These are phyloP conservation scores for Colletotrichum liaoningense DNA, from an alignment of 2,329 filamentous ascomycete species.

Conservation along the genomic window DNA sequence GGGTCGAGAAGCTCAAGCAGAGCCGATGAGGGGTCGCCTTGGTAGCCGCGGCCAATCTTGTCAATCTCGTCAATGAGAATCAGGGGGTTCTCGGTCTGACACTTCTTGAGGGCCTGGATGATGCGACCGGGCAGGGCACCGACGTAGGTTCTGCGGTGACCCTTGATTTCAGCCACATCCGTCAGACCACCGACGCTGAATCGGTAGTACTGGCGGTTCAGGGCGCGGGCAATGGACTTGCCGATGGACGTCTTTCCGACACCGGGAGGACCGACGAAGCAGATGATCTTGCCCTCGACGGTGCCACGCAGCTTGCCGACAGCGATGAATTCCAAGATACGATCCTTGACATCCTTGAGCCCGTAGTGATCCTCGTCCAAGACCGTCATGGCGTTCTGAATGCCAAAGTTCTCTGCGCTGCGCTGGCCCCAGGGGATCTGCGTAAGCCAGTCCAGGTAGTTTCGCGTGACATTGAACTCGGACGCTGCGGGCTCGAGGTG, in stretches of 20 bases:
- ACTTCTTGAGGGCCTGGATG: conserved; percentile 98
- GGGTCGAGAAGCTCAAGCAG: conserved; percentile 94
- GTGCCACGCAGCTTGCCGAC: conserved; percentile 97
- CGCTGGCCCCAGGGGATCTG: conserved; percentile 98
- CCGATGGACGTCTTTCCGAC: conserved; percentile 99
- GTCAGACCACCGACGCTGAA: conserved; percentile 98
- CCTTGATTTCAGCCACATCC: conserved; percentile 99
- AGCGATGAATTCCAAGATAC: conserved; percentile 97
- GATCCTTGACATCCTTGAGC: conserved; percentile 97
- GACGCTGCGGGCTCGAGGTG: conserved; percentile 96
- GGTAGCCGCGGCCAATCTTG: conserved; percentile 96
- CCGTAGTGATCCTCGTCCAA: conserved; percentile 97
- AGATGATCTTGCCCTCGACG: conserved; percentile 97
- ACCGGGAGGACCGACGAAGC: conserved; percentile 96
- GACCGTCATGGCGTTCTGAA: conserved; percentile 89
- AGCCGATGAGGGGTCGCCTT: conserved; percentile 95
- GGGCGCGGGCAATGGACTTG: conserved; percentile 93
- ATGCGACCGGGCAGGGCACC: conserved; percentile 95
- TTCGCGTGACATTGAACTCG: conserved; percentile 98
- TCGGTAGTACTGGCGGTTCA: conserved; percentile 97
- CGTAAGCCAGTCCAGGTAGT: conserved; percentile 98
- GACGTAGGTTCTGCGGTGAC: conserved; percentile 95
- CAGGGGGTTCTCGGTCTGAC: conserved; percentile 96
- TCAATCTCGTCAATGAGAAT: conserved; percentile 98
- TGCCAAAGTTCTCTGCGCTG: conserved; percentile 96